A percentile compares a stretch with the other conserved stretches of the same genome.
Conservation (phyloP, 2,329 filamentous ascomycete genomes). For the Cladosporium sp. region DNA sequence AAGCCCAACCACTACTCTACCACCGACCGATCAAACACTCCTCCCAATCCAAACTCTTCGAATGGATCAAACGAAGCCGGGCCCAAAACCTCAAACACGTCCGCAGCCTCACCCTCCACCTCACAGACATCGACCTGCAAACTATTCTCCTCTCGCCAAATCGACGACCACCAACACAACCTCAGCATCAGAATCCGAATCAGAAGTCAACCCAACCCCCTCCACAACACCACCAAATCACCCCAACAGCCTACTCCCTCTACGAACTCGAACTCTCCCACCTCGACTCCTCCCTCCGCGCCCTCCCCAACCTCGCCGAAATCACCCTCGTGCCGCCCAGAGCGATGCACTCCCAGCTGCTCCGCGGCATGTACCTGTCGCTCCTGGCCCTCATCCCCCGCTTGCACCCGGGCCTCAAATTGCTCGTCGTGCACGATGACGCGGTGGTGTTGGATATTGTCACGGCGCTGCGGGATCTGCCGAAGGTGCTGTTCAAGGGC, state of each 20-base stretch:
- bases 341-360: constrained; percentile 18
- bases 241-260: constrained; percentile 19
- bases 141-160: constrained; percentile 11
- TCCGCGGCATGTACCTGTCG: constrained; percentile 22
- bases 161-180: not conserved
- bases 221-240: not conserved
- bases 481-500: constrained; percentile 14
- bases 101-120: constrained; percentile 15
- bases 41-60: constrained; percentile 23
- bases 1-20: constrained; percentile 19
- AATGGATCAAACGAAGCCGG: constrained; percentile 21
- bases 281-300: constrained; percentile 18
- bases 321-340: constrained; percentile 20
- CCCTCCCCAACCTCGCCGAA: constrained; percentile 17
- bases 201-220: not conserved
- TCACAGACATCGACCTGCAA: constrained; percentile 26
- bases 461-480: constrained; percentile 13
- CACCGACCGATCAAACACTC: constrained; percentile 19
- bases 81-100: constrained; percentile 19
- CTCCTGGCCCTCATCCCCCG: constrained; percentile 19
- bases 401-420: constrained; percentile 16
- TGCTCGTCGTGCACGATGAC: constrained; percentile 88
- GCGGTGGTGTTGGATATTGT: constrained; percentile 84
- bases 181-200: not conserved
- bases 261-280: constrained; percentile 23